Evolutionary conservation across 257 asterid species (phyloP).

Genomic region (Solanum stenotomum): DNA sequence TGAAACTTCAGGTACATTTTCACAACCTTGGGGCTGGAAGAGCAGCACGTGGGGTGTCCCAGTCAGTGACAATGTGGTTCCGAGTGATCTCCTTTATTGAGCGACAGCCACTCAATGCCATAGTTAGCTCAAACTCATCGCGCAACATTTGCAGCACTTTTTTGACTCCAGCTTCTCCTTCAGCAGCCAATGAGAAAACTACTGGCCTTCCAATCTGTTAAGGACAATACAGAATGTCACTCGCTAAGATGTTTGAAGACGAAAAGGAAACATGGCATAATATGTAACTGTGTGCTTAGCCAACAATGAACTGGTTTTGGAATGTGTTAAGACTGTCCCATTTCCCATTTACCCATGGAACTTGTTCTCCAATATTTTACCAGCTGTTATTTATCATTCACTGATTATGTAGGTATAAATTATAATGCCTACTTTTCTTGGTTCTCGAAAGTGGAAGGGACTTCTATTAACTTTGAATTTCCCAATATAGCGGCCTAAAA

Average conservation of each 20-base stretch:
- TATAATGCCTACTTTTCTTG: not conserved
- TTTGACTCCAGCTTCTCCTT: constrained; percentile 80
- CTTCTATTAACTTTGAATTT: not conserved
- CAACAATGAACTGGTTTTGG: not conserved
- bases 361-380: not conserved
- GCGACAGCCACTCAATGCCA: constrained; percentile 91
- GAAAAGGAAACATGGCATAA: not conserved
- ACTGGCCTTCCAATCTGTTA: constrained; percentile 86
- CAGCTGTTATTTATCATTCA: not conserved
- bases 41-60: constrained; percentile 53
- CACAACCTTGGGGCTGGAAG: constrained; percentile 58
- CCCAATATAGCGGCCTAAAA: not conserved
- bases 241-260: not conserved
- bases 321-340: not conserved
- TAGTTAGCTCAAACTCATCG: constrained; percentile 83
- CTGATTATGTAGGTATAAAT: not conserved
- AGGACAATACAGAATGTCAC: not conserved
- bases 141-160: constrained; percentile 89
- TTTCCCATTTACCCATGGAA: not conserved
- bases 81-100: constrained; percentile 75
- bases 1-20: constrained; percentile 2
- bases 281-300: not conserved
- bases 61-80: constrained; percentile 59
- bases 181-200: constrained; percentile 82
- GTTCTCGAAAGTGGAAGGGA: not conserved